Evolutionary conservation across 1,284 basidiomycete species (phyloP), one percentile per base, ranked within the genome.

Genomic region (Tilletia setariae): DNA sequence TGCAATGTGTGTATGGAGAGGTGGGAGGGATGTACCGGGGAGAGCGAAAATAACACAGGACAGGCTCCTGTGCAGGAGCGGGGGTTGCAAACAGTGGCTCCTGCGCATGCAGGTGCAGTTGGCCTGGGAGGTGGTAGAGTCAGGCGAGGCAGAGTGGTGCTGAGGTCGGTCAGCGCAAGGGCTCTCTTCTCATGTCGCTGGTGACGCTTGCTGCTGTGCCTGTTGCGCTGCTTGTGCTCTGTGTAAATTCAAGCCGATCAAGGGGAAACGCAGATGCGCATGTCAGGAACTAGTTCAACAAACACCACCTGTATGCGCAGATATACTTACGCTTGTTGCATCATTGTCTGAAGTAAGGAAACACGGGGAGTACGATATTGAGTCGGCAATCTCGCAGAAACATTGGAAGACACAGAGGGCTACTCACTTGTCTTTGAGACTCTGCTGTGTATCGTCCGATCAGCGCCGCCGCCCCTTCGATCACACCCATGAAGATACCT

Each of bases 221-320:
- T 59, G 47, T 49, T 49, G 53, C 53, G 25, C 23, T 59, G 53
- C 53, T 59, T 59, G 53, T 59, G 16, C n/a, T 59, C 53, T 59
- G 53, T 8, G 7, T 9, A 30, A 59, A 8, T 8, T 19, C n/a
- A 49, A 49, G 15, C 8, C 47, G 47, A 4, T 49, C 13, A 49
- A 2, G n/a, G n/a, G n/a, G n/a, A n/a, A n/a, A n/a, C n/a, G n/a
- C n/a, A 44, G 32, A 19, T 25, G 53, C 6, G 23, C 25, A 59
- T 23, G 25, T 59, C 53, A 59, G 23, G 11, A 28, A 28, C 53
- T 4, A 59, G 47, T 49, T 49, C 47, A 21, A 8, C 47, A 7
- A 19, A 8, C n/a, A n/a, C 25, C 47, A 7, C 9, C 19, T 19
- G 25, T 19, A 13, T 30, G 1, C 32, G 11, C 21, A 21, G 7